Evolutionary conservation across 2,329 filamentous ascomycete genomes (phyloP).

Genomic region (Ophiostoma sp.): DNA sequence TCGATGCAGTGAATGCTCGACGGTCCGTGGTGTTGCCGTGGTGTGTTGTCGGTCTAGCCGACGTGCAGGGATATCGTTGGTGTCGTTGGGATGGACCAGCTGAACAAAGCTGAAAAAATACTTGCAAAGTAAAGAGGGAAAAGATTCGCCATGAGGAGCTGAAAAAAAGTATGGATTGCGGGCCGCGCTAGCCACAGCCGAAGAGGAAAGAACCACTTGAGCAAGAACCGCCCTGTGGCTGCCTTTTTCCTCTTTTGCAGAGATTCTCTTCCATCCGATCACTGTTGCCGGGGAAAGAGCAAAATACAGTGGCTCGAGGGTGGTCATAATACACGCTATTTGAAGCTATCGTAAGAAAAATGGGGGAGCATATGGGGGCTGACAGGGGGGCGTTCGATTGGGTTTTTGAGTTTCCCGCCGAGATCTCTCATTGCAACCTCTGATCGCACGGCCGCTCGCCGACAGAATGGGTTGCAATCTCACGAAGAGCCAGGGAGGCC

Average conservation of each 20-base stretch:
- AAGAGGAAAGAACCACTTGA: neutral
- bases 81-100: neutral
- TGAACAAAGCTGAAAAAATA: constrained; percentile 2
- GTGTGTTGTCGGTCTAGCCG: neutral
- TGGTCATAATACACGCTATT: neutral
- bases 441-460: constrained; percentile 2
- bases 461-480: constrained; percentile 11
- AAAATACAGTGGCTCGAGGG: neutral
- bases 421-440: constrained; percentile 14
- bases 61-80: neutral
- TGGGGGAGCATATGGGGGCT: neutral
- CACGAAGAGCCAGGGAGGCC: neutral
- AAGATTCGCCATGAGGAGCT: neutral
- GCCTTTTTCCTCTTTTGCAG: neutral
- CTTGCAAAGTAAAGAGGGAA: neutral
- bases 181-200: neutral
- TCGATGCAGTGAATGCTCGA: neutral
- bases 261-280: neutral
- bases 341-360: neutral
- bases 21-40: neutral
- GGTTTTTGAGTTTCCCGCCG: constrained; percentile 13
- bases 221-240: neutral
- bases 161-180: neutral
- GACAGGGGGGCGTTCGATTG: neutral
- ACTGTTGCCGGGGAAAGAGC: neutral